Evolutionary conservation across 2,329 filamentous ascomycete genomes (phyloP), one percentile per base, ranked within the genome.

Genomic region (Endoconidiophora laricicola): DNA sequence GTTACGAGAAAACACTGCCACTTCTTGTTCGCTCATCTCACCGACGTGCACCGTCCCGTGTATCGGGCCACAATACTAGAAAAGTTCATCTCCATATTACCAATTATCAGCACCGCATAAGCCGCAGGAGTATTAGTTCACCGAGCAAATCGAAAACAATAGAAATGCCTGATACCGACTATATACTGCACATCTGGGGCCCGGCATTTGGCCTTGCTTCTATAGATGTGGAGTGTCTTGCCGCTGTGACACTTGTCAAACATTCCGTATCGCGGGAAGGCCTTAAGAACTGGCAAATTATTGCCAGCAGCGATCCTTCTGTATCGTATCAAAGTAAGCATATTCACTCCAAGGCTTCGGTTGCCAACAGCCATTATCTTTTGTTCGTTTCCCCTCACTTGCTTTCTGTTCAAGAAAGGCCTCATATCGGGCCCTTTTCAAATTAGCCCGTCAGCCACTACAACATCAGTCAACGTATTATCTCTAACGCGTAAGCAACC

Each of bases 191-290:
- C 66, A 75, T 94, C 60, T 94, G 88, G 82, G 88, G 88, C 46
- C 81, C 86, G 49, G 88, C 85, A 39, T 94, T 94, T 63, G 80
- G 79, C 39, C 76, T 95, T 42, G 81, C 90, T 12, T 96, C 91
- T 41, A 83, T 96, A 59, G 88, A 96, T 60, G 72, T 90, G 43
- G 85, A 94, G 69, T 96, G 88, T 61, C 76, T 94, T 54, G 88
- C 88, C 24, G 73, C 82, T 41, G 78, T 94, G 56, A 78, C 84
- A 48, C 88, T 88, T 62, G 71, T 94, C 52, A 65, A 69, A 44
- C 66, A 74, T 57, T 61, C 61, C 43, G 44, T 56, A 14, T 45
- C 45, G 29, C 38, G 39, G 5, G 49, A 51, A 6, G 33, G 40
- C 18, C 42, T 20, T 20, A 46, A 49, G 6, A 39, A 54, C 7